Conservation (phyloP, 331 rosid species). For the Dryas integrifolia region DNA sequence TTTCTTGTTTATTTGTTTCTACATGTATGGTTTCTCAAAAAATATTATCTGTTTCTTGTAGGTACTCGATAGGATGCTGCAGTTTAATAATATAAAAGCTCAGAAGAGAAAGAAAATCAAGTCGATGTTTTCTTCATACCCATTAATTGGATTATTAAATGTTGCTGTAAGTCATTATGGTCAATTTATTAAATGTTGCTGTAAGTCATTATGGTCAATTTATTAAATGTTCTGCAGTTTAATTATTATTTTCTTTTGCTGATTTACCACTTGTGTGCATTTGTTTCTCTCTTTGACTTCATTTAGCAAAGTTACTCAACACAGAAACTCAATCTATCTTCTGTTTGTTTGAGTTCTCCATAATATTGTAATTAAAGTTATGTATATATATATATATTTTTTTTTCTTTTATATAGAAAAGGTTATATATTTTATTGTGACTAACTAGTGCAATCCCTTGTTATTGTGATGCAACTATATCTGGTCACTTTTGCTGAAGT, state of each 20-base stretch:
- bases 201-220: constrained; percentile 50
- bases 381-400: not conserved
- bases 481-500: constrained; percentile 16
- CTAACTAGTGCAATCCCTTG: not conserved
- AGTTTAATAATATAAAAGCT: constrained; percentile 36
- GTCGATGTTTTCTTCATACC: constrained; percentile 43
- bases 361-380: not conserved
- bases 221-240: not conserved
- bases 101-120: constrained; percentile 28
- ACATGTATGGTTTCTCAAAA: constrained; percentile 16
- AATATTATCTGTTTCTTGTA: constrained; percentile 32
- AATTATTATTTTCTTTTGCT: not conserved
- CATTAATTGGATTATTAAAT: constrained; percentile 70
- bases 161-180: constrained; percentile 68
- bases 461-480: constrained; percentile 5
- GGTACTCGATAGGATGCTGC: constrained; percentile 76
- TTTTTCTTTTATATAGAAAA: not conserved
- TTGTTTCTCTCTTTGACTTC: not conserved
- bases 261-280: not conserved
- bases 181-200: constrained; percentile 54
- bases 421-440: not conserved
- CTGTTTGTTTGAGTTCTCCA: not conserved
- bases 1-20: constrained; percentile 6
- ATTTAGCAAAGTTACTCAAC: not conserved
- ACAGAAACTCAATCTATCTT: not conserved